Evolutionary conservation across 805 yeast genomes (phyloP), one percentile per base, ranked within the genome.

Genomic region (Kluyveromyces starmeri): DNA sequence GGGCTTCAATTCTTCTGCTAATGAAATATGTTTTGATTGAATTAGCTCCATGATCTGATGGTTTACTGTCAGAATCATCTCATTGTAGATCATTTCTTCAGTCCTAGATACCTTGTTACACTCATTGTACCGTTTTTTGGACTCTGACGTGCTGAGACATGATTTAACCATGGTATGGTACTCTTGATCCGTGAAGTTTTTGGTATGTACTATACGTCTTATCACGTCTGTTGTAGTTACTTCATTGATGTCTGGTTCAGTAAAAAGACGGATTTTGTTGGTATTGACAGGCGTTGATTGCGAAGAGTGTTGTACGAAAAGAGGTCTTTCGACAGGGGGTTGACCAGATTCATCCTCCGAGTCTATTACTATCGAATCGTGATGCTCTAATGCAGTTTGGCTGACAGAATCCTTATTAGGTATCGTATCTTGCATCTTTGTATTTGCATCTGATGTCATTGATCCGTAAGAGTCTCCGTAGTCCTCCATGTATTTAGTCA

Each of bases 31-130:
- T 27, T 44, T 27, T 26, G 55, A 50, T 17, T 57, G 47, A 15
- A 73, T 50, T 5, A 34, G 28, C 0, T 53, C 45, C 16, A 58
- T 35, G 7, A 65, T 34, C 4, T 29, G 34, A 7, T 35, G 30
- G 1, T 78, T 65, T 13, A 72, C 46, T 11, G 61, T 60, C 0
- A 77, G 39, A 4, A 62, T 57, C 67, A 79, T 73, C 38, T 72
- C 75, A 2, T 58, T 42, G 19, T 73, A 48, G 4, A 76, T 54
- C 22, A 73, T 78, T 6, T 65, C 73, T 45, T 69, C 74, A 15
- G 66, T 55, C 33, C 75, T 52, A 3, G 46, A 52, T 1, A 48
- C 44, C 37, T 59, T 65, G 42, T 71, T 72, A 1, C 55, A 59
- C 12, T 51, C 53, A 36, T 51, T 58, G 27, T 52, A 54, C 7